Evolutionary conservation across 495 filamentous ascomycete species (phyloP).

Genomic region (Entonaema liquescens): DNA sequence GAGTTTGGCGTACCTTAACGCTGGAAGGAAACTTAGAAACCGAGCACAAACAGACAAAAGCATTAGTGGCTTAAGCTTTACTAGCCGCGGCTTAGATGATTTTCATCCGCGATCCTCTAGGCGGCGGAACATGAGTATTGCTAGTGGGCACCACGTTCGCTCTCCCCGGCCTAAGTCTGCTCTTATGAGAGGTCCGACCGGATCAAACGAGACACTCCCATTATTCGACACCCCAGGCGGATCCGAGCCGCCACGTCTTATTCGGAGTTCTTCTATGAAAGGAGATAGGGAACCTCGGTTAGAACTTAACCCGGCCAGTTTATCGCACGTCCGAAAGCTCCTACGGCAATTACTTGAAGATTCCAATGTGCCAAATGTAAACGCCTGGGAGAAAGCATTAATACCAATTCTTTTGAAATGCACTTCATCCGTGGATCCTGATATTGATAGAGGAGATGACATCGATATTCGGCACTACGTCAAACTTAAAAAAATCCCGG

Average conservation of each 20-base stretch:
- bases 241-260: slow-evolving; percentile 65
- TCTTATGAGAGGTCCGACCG: slow-evolving; percentile 51
- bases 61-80: slow-evolving; percentile 66
- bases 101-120: slow-evolving; percentile 67
- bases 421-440: slow-evolving; percentile 93
- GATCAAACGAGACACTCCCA: slow-evolving; percentile 54
- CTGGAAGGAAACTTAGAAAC: slow-evolving; percentile 77
- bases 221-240: slow-evolving; percentile 48
- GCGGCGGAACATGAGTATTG: slow-evolving; percentile 80
- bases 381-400: slow-evolving; percentile 89
- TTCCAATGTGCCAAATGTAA: slow-evolving; percentile 71
- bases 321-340: slow-evolving; percentile 86
- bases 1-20: slow-evolving; percentile 62
- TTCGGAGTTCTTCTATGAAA: slow-evolving; percentile 85
- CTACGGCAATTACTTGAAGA: slow-evolving; percentile 85
- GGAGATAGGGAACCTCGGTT: slow-evolving; percentile 76
- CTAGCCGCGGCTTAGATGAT: slow-evolving; percentile 62
- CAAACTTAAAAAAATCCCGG: slow-evolving; percentile 95
- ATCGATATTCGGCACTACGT: slow-evolving; percentile 99
- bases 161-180: slow-evolving; percentile 70
- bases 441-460: slow-evolving; percentile 86
- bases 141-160: slow-evolving; percentile 70
- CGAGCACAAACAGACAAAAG: slow-evolving; percentile 73
- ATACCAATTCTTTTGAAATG: slow-evolving; percentile 91
- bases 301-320: slow-evolving; percentile 84